A percentile compares a stretch with the other conserved stretches of the same genome.
These are phyloP conservation scores for Byssoonygena ceratinophila DNA, from an alignment of 2,329 filamentous ascomycete genomes.

Conservation along the genomic window DNA sequence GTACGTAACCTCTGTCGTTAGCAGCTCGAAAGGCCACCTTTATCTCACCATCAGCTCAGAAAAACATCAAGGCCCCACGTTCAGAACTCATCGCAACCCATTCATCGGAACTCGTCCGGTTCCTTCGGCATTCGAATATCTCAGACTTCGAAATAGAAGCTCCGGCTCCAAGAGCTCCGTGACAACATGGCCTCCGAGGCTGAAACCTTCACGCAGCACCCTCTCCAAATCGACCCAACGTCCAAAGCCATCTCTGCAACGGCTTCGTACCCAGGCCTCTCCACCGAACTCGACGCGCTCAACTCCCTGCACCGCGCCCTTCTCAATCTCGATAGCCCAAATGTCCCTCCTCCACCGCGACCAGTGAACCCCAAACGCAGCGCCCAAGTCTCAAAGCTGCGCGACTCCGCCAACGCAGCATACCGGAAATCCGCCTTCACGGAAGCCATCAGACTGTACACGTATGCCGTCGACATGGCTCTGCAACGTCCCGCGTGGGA, in stretches of 20 bases:
- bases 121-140: neutral
- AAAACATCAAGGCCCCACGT: neutral
- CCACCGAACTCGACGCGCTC: conserved; percentile 51
- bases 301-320: conserved; percentile 74
- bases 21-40: conserved; percentile 2
- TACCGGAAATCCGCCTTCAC: conserved; percentile 66
- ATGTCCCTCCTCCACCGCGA: conserved; percentile 71
- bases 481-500: conserved; percentile 76
- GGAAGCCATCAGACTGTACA: conserved; percentile 73
- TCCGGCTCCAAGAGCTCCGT: neutral
- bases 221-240: conserved; percentile 67
- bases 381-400: conserved; percentile 79
- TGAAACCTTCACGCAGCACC: conserved; percentile 61
- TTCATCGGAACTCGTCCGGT: neutral
- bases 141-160: neutral
- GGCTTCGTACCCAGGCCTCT: conserved; percentile 54
- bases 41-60: neutral
- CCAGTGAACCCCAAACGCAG: conserved; percentile 88
- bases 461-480: conserved; percentile 83
- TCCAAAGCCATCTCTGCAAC: conserved; percentile 59
- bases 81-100: too few relatives aligned
- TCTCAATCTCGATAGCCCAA: conserved; percentile 52
- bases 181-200: conserved; percentile 9
- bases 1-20: too few relatives aligned
- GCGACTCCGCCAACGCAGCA: conserved; percentile 72